A percentile compares a stretch with the other conserved stretches of the same genome.
phyloP scores from a whole-genome alignment of 2,329 filamentous ascomycete genomes.

The Alternaria dauci region DNA sequence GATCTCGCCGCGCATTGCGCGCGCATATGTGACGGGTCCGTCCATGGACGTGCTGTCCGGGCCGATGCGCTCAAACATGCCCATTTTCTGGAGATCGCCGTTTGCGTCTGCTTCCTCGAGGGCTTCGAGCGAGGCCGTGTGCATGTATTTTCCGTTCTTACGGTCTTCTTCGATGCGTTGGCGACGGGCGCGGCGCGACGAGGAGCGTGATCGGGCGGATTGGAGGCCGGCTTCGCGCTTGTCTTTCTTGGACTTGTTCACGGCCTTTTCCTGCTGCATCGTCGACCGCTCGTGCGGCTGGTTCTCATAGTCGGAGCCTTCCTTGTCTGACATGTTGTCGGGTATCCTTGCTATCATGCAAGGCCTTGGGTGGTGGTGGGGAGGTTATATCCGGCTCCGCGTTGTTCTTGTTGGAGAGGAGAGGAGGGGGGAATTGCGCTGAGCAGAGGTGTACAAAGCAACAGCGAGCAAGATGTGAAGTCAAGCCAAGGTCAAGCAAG shows the following conservation, averaged over 20 bases:
- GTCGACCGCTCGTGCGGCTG: slow-evolving; percentile 52
- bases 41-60: slow-evolving; percentile 65
- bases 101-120: slow-evolving; percentile 63
- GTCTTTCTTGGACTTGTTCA: slow-evolving; percentile 52
- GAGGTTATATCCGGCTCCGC: neutral
- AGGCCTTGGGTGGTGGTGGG: slow-evolving; percentile 3
- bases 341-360: slow-evolving; percentile 30
- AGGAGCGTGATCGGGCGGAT: slow-evolving; percentile 56
- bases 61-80: slow-evolving; percentile 64
- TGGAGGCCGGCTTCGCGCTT: slow-evolving; percentile 51
- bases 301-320: slow-evolving; percentile 39
- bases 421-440: neutral
- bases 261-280: slow-evolving; percentile 57
- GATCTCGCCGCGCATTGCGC: slow-evolving; percentile 64
- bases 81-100: slow-evolving; percentile 57
- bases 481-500: slow-evolving; percentile 22
- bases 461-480: slow-evolving; percentile 10
- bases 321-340: slow-evolving; percentile 44
- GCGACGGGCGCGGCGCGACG: slow-evolving; percentile 58
- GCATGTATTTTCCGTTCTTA: slow-evolving; percentile 61
- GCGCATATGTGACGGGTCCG: slow-evolving; percentile 63
- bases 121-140: slow-evolving; percentile 58
- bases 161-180: slow-evolving; percentile 56
- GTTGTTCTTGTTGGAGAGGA: slow-evolving; percentile 8
- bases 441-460: neutral